Percentiles rank a stretch among this genome's conserved stretches.
Conservation (phyloP, 495 filamentous ascomycete genomes). For the Daldinia childiae region DNA sequence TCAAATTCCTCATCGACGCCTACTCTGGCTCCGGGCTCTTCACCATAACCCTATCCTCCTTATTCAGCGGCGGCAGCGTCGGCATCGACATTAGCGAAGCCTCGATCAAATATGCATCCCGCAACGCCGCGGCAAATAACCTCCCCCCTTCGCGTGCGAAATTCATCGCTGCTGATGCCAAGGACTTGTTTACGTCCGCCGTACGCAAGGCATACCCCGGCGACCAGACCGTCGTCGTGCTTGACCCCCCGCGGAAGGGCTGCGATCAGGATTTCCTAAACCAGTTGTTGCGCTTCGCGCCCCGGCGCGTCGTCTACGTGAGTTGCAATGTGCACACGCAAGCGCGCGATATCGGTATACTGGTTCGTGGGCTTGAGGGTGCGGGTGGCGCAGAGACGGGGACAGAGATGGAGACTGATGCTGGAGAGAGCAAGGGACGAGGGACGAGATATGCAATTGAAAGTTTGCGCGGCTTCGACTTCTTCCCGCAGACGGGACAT, state of each 20-base stretch:
- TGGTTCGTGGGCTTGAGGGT: conserved; percentile 70
- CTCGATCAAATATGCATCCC: conserved; percentile 76
- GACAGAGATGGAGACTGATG: too few relatives aligned
- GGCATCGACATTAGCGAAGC: conserved; percentile 67
- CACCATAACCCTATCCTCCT: conserved; percentile 86
- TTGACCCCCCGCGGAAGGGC: conserved; percentile 95
- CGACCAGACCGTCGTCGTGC: conserved; percentile 85
- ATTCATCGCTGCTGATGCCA: conserved; percentile 88
- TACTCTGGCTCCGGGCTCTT: conserved; percentile 98
- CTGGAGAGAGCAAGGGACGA: conserved; percentile 32
- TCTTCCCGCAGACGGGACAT: conserved; percentile 97
- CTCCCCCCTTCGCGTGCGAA: conserved; percentile 66
- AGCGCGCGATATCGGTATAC: conserved; percentile 85
- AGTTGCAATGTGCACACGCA: conserved; percentile 98
- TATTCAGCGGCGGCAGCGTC: conserved; percentile 67
- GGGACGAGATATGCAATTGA: conserved; percentile 82
- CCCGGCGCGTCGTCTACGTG: conserved; percentile 86
- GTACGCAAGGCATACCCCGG: conserved; percentile 70
- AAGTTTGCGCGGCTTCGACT: conserved; percentile 92
- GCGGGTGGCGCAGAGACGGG: too few relatives aligned
- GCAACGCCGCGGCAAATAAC: conserved; percentile 80
- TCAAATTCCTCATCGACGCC: conserved; percentile 92
- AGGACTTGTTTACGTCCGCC: conserved; percentile 78
- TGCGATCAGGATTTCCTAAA: conserved; percentile 85
- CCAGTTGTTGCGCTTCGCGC: conserved; percentile 80